These are phyloP conservation scores for Kazachstania viticola DNA, from an alignment of 805 yeast species.

Conservation along the genomic window DNA sequence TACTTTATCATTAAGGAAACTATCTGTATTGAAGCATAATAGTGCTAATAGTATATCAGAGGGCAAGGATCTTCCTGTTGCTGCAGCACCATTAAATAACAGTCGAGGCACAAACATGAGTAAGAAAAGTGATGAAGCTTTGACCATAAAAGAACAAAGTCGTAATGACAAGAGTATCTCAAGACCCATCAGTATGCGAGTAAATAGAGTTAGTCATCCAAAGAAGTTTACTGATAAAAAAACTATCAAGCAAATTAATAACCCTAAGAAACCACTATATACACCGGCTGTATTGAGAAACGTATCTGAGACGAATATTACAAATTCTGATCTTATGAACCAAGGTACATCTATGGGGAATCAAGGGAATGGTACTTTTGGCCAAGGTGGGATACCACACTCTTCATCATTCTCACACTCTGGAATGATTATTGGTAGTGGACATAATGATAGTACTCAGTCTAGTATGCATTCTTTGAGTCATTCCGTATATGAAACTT, in stretches of 20 bases:
- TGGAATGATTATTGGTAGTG: neutral
- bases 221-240: conserved; percentile 5
- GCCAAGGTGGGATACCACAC: no score
- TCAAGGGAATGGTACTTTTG: neutral
- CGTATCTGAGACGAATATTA: conserved; percentile 32
- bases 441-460: neutral
- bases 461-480: neutral
- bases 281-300: conserved; percentile 79
- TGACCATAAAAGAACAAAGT: neutral
- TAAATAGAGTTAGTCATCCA: neutral
- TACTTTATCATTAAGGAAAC: conserved; percentile 29
- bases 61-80: neutral
- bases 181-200: neutral
- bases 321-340: conserved; percentile 25
- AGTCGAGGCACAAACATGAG: neutral
- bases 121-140: neutral
- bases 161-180: neutral
- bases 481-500: neutral
- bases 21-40: conserved; percentile 19
- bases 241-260: conserved; percentile 53
- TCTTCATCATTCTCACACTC: neutral
- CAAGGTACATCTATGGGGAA: neutral
- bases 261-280: conserved; percentile 78
- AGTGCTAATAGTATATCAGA: neutral
- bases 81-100: neutral